Evolutionary conservation across 805 yeast species (phyloP), one percentile per base, ranked within the genome.

Genomic region (Nakazawaea peltata): DNA sequence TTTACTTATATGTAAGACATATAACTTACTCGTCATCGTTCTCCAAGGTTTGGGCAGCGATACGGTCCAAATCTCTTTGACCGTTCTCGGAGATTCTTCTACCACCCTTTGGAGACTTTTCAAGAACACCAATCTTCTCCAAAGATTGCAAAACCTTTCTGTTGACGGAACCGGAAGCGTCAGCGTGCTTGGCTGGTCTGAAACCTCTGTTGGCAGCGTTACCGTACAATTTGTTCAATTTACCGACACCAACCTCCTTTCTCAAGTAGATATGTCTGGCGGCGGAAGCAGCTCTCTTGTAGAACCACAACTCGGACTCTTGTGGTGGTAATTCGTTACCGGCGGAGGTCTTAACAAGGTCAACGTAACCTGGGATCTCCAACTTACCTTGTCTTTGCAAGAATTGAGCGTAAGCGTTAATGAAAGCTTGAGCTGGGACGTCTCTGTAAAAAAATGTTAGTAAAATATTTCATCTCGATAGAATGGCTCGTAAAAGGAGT

Each of bases 61-160:
- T 90, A 81, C 99, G 97, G 77, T 92, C 99, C 76, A 92, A 83
- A 77, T 92, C 99, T 85, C 98, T 88, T 77, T 90, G 97, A 68
- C 99, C 99, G 74, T 87, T 84, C 67, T 86, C 96, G 49, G 97
- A 82, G 80, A 92, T 86, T 73, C 88, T 86, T 81, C 98, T 92
- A 71, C 98, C 98, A 68, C 97, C 97, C 74, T 85, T 86, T 71
- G 87, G 84, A 65, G 95, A 79, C 67, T 82, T 75, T 76, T 90
- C 98, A 57, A 92, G 74, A 56, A 92, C 86, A 69, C 97, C 97
- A 51, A 92, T 82, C 78, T 90, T 88, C 80, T 88, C 96, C 63
- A 92, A 84, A 60, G 97, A 80, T 75, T 92, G 98, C 63, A 92
- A 77, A 55, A 84, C 97, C 73, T 71, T 88, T 82, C 98, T 87